Evolutionary conservation across 352 stramenopile species (phyloP).

Genomic region (Globisporangium splendens): DNA sequence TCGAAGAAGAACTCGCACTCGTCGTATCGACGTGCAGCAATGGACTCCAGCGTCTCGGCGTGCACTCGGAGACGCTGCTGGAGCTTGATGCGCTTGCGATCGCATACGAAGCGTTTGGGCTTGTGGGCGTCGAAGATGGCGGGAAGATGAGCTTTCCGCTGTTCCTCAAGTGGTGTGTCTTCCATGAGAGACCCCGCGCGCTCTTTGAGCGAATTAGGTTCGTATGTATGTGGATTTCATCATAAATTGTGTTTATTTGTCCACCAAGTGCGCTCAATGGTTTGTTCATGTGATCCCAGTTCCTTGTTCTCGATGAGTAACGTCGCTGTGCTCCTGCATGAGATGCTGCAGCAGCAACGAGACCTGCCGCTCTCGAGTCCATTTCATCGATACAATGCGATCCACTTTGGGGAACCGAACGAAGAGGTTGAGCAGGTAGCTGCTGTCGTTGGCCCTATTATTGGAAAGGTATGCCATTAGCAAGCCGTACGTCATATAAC

Average conservation of each 20-base stretch:
- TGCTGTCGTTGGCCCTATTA: conserved; percentile 38
- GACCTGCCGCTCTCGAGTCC: conserved; percentile 9
- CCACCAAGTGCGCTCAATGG: background rate
- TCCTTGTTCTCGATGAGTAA: conserved; percentile 44
- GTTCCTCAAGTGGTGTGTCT: conserved; percentile 68
- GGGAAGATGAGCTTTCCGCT: conserved; percentile 66
- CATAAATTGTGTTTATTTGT: background rate
- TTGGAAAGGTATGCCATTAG: conserved; percentile 23
- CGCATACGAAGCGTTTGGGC: conserved; percentile 67
- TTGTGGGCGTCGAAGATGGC: conserved; percentile 49
- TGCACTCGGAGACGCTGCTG: conserved; percentile 19
- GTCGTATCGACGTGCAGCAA: conserved; percentile 48
- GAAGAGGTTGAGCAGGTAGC: conserved; percentile 15
- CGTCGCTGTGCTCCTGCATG: conserved; percentile 28
- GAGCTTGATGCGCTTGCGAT: conserved; percentile 53
- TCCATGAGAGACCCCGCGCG: conserved; percentile 49
- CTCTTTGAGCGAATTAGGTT: conserved; percentile 57
- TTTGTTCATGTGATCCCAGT: conserved; percentile 11
- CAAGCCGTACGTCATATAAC: background rate
- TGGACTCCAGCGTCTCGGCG: conserved; percentile 33
- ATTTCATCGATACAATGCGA: conserved; percentile 28
- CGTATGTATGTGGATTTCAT: background rate
- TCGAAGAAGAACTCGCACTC: conserved; percentile 65
- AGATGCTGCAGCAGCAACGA: conserved; percentile 19
- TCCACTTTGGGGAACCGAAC: conserved; percentile 23